Evolutionary conservation across 2,329 filamentous ascomycete genomes (phyloP), one percentile per base, ranked within the genome.

Genomic region (Cordyceps tenuipes): DNA sequence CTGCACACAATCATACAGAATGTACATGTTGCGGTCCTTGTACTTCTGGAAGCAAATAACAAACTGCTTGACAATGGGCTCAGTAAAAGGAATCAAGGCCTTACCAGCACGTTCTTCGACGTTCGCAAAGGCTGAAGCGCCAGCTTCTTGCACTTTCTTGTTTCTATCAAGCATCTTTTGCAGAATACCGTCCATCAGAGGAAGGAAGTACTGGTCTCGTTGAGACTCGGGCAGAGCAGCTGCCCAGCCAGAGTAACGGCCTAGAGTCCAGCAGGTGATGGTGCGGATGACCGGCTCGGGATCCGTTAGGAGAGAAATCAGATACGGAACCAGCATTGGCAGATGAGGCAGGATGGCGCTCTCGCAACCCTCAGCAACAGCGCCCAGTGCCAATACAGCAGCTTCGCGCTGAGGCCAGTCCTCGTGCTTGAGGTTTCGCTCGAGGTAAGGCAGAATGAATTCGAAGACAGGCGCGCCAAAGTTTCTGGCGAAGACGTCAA

Each of bases 1-100:
- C 76, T 99, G 94, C 39, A 99, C 90, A 72, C 94, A 97, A 75
- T 99, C 94, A 76, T 99, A 99, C 39, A 99, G 83, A 59, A 97
- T 95, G 77, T 95, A 97, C 85, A 97, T 97, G 77, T 99, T 99
- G 68, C 91, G 88, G 74, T 97, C 93, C 80, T 99, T 97, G 83
- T 97, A 99, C 74, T 89, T 91, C 57, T 80, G 83, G 74, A 99
- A 99, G 73, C 94, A 99, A 62, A 83, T 81, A 57, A 97, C 91
- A 69, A 93, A 97, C 71, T 97, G 94, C 63, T 87, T 87, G 57
- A 97, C 84, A 67, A 99, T 97, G 29, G 92, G 90, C 31, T 87
- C 82, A 68, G 90, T 92, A 75, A 97, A 99, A 0, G 90, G 90
- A 64, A 87, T 85, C 47, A 99, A 77, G 63, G 87, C 82, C 64